Evolutionary conservation across 768 basidiomycete species (phyloP).

Genomic region (Mycena amicta): DNA sequence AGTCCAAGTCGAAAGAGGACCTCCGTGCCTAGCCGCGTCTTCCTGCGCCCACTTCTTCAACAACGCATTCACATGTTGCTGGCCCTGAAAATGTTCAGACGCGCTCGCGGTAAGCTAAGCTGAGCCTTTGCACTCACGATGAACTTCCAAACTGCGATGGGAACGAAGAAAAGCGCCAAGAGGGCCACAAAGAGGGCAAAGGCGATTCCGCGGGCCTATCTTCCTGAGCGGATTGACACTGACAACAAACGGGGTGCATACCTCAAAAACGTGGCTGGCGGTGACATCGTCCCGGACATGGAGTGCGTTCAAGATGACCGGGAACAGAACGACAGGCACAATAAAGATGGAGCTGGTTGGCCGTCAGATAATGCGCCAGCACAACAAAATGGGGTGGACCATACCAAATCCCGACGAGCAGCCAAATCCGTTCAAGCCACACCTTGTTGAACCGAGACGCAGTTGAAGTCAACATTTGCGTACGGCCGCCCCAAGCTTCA

Average conservation of each 20-base stretch:
- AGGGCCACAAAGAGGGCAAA: constrained; percentile 41
- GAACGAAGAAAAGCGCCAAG: constrained; percentile 40
- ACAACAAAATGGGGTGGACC: constrained; percentile 34
- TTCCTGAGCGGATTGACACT: not conserved
- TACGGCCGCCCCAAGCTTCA: constrained; percentile 46
- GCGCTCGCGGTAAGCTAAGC: not conserved
- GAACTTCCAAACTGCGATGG: constrained; percentile 51
- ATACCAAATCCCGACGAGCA: constrained; percentile 41
- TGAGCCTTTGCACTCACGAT: constrained; percentile 30
- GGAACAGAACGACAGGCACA: constrained; percentile 43
- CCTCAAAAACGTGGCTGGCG: constrained; percentile 15
- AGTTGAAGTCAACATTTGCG: constrained; percentile 38
- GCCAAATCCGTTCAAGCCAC: constrained; percentile 46
- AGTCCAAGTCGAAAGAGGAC: constrained; percentile 41
- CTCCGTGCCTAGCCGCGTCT: constrained; percentile 33
- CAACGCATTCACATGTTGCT: constrained; percentile 38
- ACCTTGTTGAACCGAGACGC: constrained; percentile 46
- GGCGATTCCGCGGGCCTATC: constrained; percentile 37
- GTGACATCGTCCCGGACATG: constrained; percentile 22
- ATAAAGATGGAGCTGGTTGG: constrained; percentile 39
- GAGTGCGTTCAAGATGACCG: constrained; percentile 32
- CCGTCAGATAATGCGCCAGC: not conserved
- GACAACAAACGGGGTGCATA: constrained; percentile 6
- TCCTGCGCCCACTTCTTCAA: constrained; percentile 41
- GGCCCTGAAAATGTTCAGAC: constrained; percentile 39